Conservation (phyloP, 2,329 filamentous ascomycete species). For the Scedosporium dehoogii region DNA sequence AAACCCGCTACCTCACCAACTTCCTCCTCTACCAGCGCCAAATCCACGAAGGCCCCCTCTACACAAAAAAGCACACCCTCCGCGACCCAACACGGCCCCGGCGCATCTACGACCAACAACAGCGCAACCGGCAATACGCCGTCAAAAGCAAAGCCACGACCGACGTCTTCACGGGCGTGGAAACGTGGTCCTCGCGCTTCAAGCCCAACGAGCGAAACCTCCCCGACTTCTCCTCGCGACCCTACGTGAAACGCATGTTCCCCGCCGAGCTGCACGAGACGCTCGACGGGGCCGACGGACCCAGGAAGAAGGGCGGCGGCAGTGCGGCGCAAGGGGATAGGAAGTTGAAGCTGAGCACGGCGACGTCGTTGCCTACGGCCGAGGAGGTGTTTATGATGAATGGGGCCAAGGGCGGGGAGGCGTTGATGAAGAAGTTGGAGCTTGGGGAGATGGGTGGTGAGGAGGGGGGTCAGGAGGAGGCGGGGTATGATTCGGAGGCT, state of each 20-base stretch:
- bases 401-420: constrained; percentile 16
- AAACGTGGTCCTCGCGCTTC: constrained; percentile 49
- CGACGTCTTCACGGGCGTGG: constrained; percentile 49
- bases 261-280: constrained; percentile 45
- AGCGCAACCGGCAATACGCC: constrained; percentile 46
- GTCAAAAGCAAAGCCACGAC: constrained; percentile 43
- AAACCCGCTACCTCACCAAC: constrained; percentile 37
- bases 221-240: constrained; percentile 41
- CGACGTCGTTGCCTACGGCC: constrained; percentile 37
- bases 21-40: constrained; percentile 48
- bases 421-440: constrained; percentile 29
- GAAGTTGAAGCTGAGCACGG: constrained; percentile 24
- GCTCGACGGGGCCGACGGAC: constrained; percentile 36
- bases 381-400: constrained; percentile 38
- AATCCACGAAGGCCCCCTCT: constrained; percentile 43
- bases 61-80: constrained; percentile 42
- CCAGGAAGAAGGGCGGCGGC: constrained; percentile 18
- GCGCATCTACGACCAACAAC: constrained; percentile 45
- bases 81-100: constrained; percentile 27
- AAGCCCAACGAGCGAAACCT: constrained; percentile 39
- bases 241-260: constrained; percentile 41
- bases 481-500: constrained; percentile 32
- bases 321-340: constrained; percentile 10
- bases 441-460: constrained; percentile 28
- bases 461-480: constrained; percentile 34